Evolutionary conservation across 805 yeast species (phyloP).

Genomic region (Kazachstania africana): DNA sequence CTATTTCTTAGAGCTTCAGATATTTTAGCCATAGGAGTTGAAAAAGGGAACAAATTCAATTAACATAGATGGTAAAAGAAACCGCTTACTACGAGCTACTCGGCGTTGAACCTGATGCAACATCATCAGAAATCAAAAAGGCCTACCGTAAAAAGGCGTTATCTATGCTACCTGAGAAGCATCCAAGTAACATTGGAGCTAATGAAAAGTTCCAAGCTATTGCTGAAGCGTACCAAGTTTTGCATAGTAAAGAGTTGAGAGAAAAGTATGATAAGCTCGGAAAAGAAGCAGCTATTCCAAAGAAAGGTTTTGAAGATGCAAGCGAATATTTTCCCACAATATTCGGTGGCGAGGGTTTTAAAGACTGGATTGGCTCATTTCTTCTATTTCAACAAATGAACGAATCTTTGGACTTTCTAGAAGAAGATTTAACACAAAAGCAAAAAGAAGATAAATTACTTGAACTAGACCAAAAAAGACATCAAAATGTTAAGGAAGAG

Average conservation of each 20-base stretch:
- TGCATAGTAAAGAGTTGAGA: constrained; percentile 58
- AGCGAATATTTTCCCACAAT: constrained; percentile 68
- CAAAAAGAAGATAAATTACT: constrained; percentile 37
- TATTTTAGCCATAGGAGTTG: background rate
- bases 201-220: constrained; percentile 69
- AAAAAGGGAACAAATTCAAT: too few species aligned
- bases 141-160: constrained; percentile 87
- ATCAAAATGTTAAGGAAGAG: constrained; percentile 34
- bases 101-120: constrained; percentile 54
- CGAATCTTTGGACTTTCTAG: constrained; percentile 28
- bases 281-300: constrained; percentile 55
- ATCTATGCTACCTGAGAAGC: constrained; percentile 83
- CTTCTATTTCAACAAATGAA: constrained; percentile 50
- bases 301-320: constrained; percentile 68
- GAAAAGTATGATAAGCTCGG: constrained; percentile 72
- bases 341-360: constrained; percentile 69
- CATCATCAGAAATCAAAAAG: constrained; percentile 71
- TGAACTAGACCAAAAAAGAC: constrained; percentile 40
- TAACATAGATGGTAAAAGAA: background rate
- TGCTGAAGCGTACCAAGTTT: constrained; percentile 56
- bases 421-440: constrained; percentile 24
- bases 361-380: constrained; percentile 65
- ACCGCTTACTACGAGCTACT: constrained; percentile 61
- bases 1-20: background rate
- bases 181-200: constrained; percentile 82